Base-by-base conservation (phyloP, 352 stramenopile genomes). In the Globisporangium apiculatum region DNA sequence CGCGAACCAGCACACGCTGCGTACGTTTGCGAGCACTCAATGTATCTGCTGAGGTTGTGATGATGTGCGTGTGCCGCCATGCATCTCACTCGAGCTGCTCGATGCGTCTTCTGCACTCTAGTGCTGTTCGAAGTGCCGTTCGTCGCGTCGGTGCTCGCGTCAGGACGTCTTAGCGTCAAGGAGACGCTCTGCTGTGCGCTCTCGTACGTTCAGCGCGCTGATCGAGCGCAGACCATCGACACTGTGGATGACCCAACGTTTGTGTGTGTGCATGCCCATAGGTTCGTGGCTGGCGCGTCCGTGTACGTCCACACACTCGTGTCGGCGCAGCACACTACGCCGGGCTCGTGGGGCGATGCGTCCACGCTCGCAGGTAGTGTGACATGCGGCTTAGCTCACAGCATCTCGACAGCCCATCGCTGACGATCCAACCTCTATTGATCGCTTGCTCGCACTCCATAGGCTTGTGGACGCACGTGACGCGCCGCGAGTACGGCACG, bases 1-100 rank as follows among this genome's bases (percentile, higher is more conserved):
- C 11, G 80, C 78, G 49, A 98, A 98, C 66, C 95, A 98, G 69
- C 95, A 98, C 63, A 98, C 92, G 0, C 87, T 91, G 3, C 63
- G 72, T 80, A 57, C 18, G 45, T 35, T 12, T 24, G 18, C 18
- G 18, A 24, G 18, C 18, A 47, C 4, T 6, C 47, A 38, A 2
- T 50, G 18, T 24, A 24, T 24, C 18, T 24, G 18, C 1, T 24
- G 2, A 24, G 18, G 18, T 1, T 24, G 18, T 24, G 18, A 24
- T 24, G 18, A 24, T 24, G 18, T 24, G 18, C 18, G 18, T 24
- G 18, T 24, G 18, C 18, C 18, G 18, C 18, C 18, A 24, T 24
- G 18, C 18, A 24, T 24, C 18, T 24, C 18, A 24, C 18, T 24
- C 1, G 18, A 1, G 18, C 18, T 24, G 18, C 18, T 24, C 18